These are phyloP conservation scores for Boletus edulis DNA, from an alignment of 768 basidiomycete genomes.

Conservation along the genomic window DNA sequence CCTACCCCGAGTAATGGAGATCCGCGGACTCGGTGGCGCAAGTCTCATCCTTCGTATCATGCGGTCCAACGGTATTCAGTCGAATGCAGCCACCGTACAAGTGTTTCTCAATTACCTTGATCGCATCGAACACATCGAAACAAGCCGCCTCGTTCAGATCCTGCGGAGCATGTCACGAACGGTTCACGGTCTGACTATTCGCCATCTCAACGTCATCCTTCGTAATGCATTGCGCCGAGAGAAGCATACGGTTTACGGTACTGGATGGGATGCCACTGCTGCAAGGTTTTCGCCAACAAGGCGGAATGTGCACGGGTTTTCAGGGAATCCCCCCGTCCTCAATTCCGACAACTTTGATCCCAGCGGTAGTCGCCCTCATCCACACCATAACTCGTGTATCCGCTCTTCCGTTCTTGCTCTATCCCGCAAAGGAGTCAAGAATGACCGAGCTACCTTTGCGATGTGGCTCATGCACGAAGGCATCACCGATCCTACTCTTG, in stretches of 20 bases:
- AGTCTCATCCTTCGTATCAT: conserved; percentile 53
- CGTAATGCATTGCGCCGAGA: conserved; percentile 52
- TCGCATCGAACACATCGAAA: conserved; percentile 39
- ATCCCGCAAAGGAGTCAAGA: conserved; percentile 43
- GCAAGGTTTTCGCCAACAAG: conserved; percentile 37
- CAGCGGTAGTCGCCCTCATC: conserved; percentile 39
- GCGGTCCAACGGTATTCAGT: conserved; percentile 46
- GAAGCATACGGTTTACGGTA: conserved; percentile 41
- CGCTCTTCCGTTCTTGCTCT: conserved; percentile 48
- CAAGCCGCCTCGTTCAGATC: conserved; percentile 46
- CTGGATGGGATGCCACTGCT: conserved; percentile 46
- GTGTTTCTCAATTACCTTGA: conserved; percentile 54
- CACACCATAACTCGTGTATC: conserved; percentile 32
- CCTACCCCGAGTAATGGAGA: conserved; percentile 47
- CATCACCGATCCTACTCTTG: conserved; percentile 48
- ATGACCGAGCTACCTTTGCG: conserved; percentile 56
- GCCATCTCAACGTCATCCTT: conserved; percentile 57
- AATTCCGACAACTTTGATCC: conserved; percentile 44
- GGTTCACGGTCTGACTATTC: conserved; percentile 46
- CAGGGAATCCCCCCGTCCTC: conserved; percentile 12
- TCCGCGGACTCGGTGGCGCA: conserved; percentile 49
- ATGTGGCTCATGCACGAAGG: conserved; percentile 65
- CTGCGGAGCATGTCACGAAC: conserved; percentile 45
- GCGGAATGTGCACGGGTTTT: conserved; percentile 12
- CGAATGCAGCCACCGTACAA: conserved; percentile 53